Conservation (phyloP, 1,139 yeast genomes). For the Pichia sp. region DNA sequence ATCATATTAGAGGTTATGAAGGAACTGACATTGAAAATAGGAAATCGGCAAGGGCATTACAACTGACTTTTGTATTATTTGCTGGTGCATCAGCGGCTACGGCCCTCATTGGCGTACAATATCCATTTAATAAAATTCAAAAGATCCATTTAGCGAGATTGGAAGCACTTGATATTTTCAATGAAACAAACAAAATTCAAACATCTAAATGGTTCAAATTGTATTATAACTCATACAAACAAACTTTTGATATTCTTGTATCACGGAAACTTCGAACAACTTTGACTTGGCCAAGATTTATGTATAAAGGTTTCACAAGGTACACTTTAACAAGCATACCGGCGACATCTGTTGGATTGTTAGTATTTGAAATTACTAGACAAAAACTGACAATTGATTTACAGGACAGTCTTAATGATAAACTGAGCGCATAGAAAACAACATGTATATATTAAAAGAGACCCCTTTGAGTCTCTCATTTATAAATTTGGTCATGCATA, state of each 20-base stretch:
- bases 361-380: slow-evolving; percentile 80
- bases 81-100: slow-evolving; percentile 90
- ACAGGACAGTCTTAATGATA: slow-evolving; percentile 8
- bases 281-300: slow-evolving; percentile 53
- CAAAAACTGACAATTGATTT: slow-evolving; percentile 24
- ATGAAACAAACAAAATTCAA: slow-evolving; percentile 31
- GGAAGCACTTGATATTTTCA: slow-evolving; percentile 69
- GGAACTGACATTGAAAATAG: slow-evolving; percentile 36
- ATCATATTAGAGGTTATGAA: slow-evolving; percentile 9
- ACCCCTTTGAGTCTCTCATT: no score
- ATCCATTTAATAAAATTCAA: slow-evolving; percentile 75
- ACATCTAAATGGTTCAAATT: slow-evolving; percentile 35
- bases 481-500: no score
- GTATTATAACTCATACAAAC: slow-evolving; percentile 64
- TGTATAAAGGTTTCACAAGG: slow-evolving; percentile 69
- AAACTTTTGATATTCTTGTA: slow-evolving; percentile 55
- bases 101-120: slow-evolving; percentile 68
- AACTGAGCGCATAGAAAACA: no score
- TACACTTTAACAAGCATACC: slow-evolving; percentile 76
- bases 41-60: slow-evolving; percentile 35
- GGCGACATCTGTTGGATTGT: slow-evolving; percentile 76
- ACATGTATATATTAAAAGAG: no score
- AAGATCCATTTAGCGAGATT: slow-evolving; percentile 69
- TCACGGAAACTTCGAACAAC: slow-evolving; percentile 47
- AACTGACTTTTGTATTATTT: slow-evolving; percentile 64